A percentile compares a stretch with the other conserved stretches of the same genome.
Conservation (phyloP, 148 eudicot species). For the Rhododendron simsii region DNA sequence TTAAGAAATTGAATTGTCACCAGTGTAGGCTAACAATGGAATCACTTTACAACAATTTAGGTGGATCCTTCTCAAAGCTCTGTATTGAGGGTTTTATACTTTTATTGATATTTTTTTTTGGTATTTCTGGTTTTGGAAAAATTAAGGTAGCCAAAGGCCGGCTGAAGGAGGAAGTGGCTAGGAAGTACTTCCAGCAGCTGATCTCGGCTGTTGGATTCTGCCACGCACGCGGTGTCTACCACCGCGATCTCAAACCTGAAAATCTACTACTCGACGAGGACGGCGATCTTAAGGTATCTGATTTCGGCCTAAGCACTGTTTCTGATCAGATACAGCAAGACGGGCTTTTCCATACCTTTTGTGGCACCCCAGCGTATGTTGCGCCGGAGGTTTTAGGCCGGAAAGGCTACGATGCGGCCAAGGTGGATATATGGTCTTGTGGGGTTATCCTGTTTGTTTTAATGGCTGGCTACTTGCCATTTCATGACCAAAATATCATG, state of each 20-base stretch:
- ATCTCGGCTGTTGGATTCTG: conserved; percentile 56
- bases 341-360: conserved; percentile 58
- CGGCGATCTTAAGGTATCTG: conserved; percentile 59
- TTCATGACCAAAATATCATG: conserved; percentile 53
- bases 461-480: conserved; percentile 62
- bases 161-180: conserved; percentile 45
- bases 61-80: not conserved
- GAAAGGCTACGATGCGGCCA: conserved; percentile 56
- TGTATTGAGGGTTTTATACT: not conserved
- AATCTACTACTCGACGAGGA: conserved; percentile 49
- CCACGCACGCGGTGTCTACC: conserved; percentile 57
- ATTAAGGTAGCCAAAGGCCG: conserved; percentile 34
- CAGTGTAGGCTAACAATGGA: not conserved
- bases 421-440: conserved; percentile 58
- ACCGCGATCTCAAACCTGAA: conserved; percentile 62
- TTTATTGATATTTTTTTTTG: not conserved
- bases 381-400: conserved; percentile 53
- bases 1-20: not conserved
- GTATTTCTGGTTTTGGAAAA: not conserved
- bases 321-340: conserved; percentile 50
- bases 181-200: conserved; percentile 57
- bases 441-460: conserved; percentile 50
- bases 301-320: conserved; percentile 55
- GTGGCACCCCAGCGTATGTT: conserved; percentile 65
- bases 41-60: not conserved